Conservation (phyloP, 2,329 filamentous ascomycete species). For the Volutella citrinella region DNA sequence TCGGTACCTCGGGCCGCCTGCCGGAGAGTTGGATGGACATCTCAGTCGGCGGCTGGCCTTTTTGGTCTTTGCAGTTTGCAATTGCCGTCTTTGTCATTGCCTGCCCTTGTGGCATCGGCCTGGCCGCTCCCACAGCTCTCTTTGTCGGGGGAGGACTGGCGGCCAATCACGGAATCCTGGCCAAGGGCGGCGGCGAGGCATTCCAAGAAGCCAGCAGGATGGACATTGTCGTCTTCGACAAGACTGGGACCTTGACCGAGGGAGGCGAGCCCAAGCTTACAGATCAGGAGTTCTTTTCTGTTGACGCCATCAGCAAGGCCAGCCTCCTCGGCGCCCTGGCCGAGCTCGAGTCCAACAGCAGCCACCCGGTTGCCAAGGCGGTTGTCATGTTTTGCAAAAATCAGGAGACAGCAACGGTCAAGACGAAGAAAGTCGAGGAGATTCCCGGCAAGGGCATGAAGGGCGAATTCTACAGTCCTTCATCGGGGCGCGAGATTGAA, state of each 20-base stretch:
- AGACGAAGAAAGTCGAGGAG: conserved; percentile 45
- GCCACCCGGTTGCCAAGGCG: conserved; percentile 57
- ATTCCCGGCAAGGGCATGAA: conserved; percentile 56
- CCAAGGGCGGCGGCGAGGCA: conserved; percentile 48
- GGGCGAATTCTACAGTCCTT: conserved; percentile 41
- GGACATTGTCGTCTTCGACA: conserved; percentile 71
- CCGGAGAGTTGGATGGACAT: conserved; percentile 38
- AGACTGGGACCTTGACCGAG: conserved; percentile 70
- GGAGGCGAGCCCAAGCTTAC: conserved; percentile 56
- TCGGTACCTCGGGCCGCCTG: conserved; percentile 38
- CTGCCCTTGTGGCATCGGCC: conserved; percentile 69
- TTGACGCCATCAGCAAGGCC: conserved; percentile 16
- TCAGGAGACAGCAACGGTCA: conserved; percentile 17
- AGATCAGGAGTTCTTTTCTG: conserved; percentile 41
- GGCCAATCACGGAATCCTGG: conserved; percentile 66
- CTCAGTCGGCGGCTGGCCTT: conserved; percentile 40
- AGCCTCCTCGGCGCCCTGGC: conserved; percentile 27
- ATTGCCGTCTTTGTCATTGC: conserved; percentile 76
- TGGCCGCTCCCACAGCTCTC: conserved; percentile 71
- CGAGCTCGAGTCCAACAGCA: conserved; percentile 56
- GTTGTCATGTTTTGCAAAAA: conserved; percentile 46
- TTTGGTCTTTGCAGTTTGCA: conserved; percentile 59
- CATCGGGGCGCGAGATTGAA: conserved; percentile 3
- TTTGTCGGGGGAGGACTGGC: conserved; percentile 71
- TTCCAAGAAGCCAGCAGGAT: conserved; percentile 70